Evolutionary conservation across 1,139 yeast genomes (phyloP).

Genomic region (Chernovozyma aurita): DNA sequence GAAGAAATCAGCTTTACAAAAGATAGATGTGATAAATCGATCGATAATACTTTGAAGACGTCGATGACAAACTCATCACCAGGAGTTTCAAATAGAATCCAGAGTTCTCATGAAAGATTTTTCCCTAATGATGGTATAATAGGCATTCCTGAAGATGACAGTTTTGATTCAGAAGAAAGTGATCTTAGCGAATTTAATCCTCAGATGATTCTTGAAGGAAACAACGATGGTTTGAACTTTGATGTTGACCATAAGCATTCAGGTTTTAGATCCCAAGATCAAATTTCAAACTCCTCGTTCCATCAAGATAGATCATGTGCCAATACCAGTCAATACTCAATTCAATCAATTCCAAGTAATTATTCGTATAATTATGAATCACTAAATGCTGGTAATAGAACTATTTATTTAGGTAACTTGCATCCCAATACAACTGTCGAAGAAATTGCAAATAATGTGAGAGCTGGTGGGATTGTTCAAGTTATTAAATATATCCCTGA

Average conservation of each 20-base stretch:
- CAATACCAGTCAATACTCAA: background rate
- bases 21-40: slow-evolving; percentile 36
- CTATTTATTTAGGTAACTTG: slow-evolving; percentile 42
- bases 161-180: slow-evolving; percentile 5
- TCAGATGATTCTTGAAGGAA: slow-evolving; percentile 7
- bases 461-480: slow-evolving; percentile 48
- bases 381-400: slow-evolving; percentile 33
- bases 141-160: slow-evolving; percentile 9
- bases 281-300: background rate
- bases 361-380: slow-evolving; percentile 16
- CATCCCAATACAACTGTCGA: slow-evolving; percentile 44
- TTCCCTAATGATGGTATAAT: slow-evolving; percentile 6
- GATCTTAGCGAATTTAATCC: slow-evolving; percentile 4
- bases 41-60: background rate
- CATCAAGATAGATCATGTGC: background rate
- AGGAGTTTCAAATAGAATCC: slow-evolving; percentile 1
- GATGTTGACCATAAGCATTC: background rate
- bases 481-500: slow-evolving; percentile 33
- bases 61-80: slow-evolving; percentile 1
- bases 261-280: background rate
- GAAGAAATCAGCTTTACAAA: slow-evolving; percentile 19
- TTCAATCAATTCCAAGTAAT: background rate
- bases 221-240: background rate
- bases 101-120: background rate
- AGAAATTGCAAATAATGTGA: slow-evolving; percentile 45